These are phyloP conservation scores for Lepidium africanum DNA, from an alignment of 345 rosid species.

Conservation along the genomic window DNA sequence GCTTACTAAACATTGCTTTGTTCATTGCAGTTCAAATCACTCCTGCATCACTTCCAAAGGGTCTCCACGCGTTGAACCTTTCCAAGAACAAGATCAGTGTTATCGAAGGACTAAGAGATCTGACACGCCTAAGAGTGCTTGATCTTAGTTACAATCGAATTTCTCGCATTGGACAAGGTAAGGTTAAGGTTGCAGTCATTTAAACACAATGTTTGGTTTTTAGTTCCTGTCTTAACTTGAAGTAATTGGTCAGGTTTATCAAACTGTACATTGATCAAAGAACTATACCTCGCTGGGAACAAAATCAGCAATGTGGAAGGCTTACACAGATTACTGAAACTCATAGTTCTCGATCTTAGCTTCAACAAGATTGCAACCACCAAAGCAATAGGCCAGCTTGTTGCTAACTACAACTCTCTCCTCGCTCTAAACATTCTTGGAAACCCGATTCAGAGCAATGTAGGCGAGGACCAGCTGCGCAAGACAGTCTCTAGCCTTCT, in stretches of 20 bases:
- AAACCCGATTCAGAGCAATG: slow-evolving; percentile 70
- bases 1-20: slow-evolving; percentile 2
- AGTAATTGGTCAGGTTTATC: slow-evolving; percentile 51
- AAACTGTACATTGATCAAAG: slow-evolving; percentile 75
- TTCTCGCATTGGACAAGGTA: slow-evolving; percentile 86
- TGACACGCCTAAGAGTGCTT: slow-evolving; percentile 61
- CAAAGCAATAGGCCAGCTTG: slow-evolving; percentile 83
- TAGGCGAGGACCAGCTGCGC: slow-evolving; percentile 72
- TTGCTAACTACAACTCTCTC: slow-evolving; percentile 75
- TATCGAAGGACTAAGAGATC: slow-evolving; percentile 84
- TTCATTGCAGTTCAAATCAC: slow-evolving; percentile 51
- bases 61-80: slow-evolving; percentile 67
- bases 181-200: not conserved
- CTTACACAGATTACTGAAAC: slow-evolving; percentile 80
- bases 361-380: slow-evolving; percentile 91
- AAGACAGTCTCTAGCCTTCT: slow-evolving; percentile 70
- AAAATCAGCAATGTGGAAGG: slow-evolving; percentile 85
- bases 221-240: not conserved
- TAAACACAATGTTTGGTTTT: not conserved
- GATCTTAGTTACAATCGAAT: slow-evolving; percentile 93
- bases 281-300: slow-evolving; percentile 84
- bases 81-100: slow-evolving; percentile 75
- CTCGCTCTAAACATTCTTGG: slow-evolving; percentile 76
- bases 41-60: slow-evolving; percentile 77
- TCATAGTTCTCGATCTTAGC: slow-evolving; percentile 77